These are phyloP conservation scores for Nematocida major DNA, from an alignment of 371 early-diverging fungal species.

Conservation along the genomic window DNA sequence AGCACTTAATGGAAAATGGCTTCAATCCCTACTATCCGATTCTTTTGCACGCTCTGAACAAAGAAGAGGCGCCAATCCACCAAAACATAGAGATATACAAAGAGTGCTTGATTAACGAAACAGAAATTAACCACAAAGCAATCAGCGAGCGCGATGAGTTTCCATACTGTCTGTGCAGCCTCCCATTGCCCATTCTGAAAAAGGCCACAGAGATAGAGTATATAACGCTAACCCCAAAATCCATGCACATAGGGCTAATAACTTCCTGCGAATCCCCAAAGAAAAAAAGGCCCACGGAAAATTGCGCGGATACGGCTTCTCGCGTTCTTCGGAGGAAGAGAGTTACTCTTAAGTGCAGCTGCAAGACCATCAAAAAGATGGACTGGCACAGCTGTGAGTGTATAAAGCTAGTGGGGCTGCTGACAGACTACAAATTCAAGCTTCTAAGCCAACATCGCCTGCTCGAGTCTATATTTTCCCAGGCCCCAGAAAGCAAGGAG, in stretches of 20 bases:
- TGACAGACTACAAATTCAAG: not conserved
- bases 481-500: not conserved
- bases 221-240: not conserved
- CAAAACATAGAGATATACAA: not conserved
- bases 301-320: too few relatives aligned
- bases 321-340: not conserved
- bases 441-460: not conserved
- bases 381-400: not conserved
- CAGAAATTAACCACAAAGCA: not conserved
- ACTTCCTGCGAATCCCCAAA: not conserved
- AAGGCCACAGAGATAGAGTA: not conserved
- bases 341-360: not conserved
- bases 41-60: not conserved
- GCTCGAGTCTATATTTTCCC: not conserved
- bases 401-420: not conserved
- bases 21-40: not conserved
- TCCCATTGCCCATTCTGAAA: not conserved
- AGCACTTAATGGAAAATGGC: not conserved
- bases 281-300: not conserved
- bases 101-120: not conserved
- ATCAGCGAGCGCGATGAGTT: not conserved
- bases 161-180: constrained; percentile 1
- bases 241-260: not conserved
- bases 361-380: not conserved
- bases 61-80: not conserved